These are phyloP conservation scores for Gossypium rotundifolium DNA, from an alignment of 345 rosid species.

Conservation along the genomic window DNA sequence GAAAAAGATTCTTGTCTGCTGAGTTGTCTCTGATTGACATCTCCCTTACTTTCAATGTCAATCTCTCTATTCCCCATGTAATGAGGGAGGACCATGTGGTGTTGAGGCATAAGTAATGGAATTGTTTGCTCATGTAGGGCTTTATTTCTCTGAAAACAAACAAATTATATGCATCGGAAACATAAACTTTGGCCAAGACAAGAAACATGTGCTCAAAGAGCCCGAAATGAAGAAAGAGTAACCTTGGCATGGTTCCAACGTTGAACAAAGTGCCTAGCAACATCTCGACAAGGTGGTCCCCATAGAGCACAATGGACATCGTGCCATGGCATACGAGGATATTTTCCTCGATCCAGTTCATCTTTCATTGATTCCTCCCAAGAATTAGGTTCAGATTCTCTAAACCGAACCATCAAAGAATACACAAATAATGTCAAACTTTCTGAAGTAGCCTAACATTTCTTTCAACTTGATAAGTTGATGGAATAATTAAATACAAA, in stretches of 20 bases:
- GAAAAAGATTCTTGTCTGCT: slow-evolving; percentile 40
- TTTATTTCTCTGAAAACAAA: slow-evolving; percentile 62
- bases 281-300: slow-evolving; percentile 95
- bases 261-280: slow-evolving; percentile 88
- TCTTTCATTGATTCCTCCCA: slow-evolving; percentile 92
- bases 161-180: slow-evolving; percentile 8
- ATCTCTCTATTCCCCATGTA: slow-evolving; percentile 74
- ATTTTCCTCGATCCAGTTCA: slow-evolving; percentile 63
- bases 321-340: slow-evolving; percentile 99
- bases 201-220: background rate
- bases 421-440: background rate
- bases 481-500: background rate
- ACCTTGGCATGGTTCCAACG: slow-evolving; percentile 99
- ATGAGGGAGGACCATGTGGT: slow-evolving; percentile 96
- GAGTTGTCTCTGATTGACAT: slow-evolving; percentile 29
- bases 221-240: background rate
- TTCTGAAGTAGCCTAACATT: background rate
- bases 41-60: slow-evolving; percentile 32
- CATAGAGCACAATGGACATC: slow-evolving; percentile 92
- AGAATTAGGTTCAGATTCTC: slow-evolving; percentile 96
- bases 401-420: slow-evolving; percentile 21
- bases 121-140: slow-evolving; percentile 76
- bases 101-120: slow-evolving; percentile 89
- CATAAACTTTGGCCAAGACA: background rate
- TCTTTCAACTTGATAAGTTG: background rate